phyloP scores from a whole-genome alignment of 78 protist genomes.

The Chrysochromulina parva region DNA sequence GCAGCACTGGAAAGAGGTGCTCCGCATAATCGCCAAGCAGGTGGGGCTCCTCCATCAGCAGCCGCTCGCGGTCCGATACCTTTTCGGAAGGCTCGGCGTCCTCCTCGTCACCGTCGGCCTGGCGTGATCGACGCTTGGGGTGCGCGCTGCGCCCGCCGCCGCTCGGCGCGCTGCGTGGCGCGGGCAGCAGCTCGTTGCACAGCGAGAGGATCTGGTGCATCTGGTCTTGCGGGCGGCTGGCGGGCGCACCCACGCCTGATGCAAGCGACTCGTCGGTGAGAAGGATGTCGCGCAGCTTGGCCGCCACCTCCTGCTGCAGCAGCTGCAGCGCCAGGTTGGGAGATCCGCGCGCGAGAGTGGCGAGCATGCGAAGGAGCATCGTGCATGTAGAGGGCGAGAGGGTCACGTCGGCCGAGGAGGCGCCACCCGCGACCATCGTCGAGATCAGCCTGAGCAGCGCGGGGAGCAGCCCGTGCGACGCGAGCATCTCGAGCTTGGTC shows the following conservation, averaged over 20 bases:
- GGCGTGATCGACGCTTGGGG: neutral
- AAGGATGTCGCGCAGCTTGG: neutral
- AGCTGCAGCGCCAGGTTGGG: neutral
- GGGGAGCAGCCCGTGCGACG: conserved; percentile 10
- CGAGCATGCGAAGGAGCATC: conserved; percentile 14
- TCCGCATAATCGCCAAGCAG: neutral
- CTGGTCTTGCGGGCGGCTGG: neutral
- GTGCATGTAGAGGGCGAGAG: neutral
- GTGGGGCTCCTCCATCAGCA: neutral
- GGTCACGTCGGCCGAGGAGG: neutral
- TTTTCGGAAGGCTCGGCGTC: neutral
- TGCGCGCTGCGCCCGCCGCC: neutral
- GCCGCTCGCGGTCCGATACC: neutral
- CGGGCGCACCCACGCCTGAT: neutral
- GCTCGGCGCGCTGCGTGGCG: neutral
- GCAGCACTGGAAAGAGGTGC: neutral
- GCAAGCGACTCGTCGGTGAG: neutral
- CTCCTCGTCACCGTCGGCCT: neutral
- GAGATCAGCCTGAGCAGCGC: neutral
- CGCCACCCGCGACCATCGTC: neutral
- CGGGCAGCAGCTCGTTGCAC: conserved; percentile 39
- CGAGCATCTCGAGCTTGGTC: conserved; percentile 4
- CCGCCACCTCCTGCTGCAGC: neutral
- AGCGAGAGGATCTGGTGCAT: neutral
- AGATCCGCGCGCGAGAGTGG: conserved; percentile 12